phyloP scores from a whole-genome alignment of 2,329 filamentous ascomycete genomes.

The Stenocarpella maydis region DNA sequence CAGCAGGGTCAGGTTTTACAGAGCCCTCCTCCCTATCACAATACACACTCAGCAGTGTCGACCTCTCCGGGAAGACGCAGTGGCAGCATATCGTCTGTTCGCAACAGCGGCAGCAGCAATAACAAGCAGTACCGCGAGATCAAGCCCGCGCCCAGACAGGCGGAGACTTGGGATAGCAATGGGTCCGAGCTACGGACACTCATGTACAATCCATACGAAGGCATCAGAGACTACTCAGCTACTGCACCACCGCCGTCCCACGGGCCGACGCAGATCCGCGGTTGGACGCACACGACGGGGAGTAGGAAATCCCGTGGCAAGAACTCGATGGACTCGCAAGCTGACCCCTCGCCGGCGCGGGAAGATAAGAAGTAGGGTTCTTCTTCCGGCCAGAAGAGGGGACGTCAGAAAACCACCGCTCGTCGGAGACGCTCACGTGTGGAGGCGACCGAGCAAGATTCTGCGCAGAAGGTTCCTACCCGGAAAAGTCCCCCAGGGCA shows the following conservation, averaged over 20 bases:
- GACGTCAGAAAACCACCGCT: background rate
- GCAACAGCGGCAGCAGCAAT: constrained; percentile 29
- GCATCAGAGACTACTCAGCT: constrained; percentile 66
- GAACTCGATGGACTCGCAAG: constrained; percentile 37
- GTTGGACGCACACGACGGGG: constrained; percentile 61
- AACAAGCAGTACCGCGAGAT: constrained; percentile 61
- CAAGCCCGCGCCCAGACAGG: constrained; percentile 64
- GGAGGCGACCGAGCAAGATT: background rate
- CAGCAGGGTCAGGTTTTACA: constrained; percentile 28
- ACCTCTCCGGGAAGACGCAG: constrained; percentile 42
- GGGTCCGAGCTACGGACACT: constrained; percentile 65
- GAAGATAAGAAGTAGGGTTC: constrained; percentile 36
- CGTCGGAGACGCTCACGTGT: background rate
- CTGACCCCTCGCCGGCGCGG: constrained; percentile 33
- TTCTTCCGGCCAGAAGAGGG: constrained; percentile 29
- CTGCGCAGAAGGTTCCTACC: background rate
- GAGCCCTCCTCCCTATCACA: constrained; percentile 33
- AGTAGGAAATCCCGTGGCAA: constrained; percentile 45
- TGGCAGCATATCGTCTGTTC: constrained; percentile 45
- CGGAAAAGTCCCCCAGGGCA: background rate
- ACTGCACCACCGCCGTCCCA: constrained; percentile 63
- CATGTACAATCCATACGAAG: constrained; percentile 61
- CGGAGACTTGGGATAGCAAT: constrained; percentile 53
- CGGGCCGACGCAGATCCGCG: constrained; percentile 64
- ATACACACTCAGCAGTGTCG: constrained; percentile 39